Percentiles rank a stretch among this genome's conserved stretches.
Evolutionary conservation across 2,329 filamentous ascomycete genomes (phyloP).

Genomic region (Hymenoscyphus infarciens): DNA sequence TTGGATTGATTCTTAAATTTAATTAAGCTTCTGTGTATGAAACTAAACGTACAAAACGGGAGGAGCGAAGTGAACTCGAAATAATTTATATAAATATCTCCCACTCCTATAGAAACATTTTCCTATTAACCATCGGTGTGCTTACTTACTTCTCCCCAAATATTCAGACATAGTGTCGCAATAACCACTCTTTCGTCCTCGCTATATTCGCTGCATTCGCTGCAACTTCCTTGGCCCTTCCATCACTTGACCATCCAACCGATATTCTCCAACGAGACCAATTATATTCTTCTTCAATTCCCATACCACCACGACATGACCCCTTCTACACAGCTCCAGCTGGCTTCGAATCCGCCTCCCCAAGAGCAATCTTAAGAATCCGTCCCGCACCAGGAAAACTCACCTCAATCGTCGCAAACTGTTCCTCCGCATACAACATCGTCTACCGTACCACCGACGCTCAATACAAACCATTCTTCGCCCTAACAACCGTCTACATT

Average conservation of each 20-base stretch:
- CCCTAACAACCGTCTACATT: conserved; percentile 39
- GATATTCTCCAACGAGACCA: not conserved
- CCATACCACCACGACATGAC: conserved; percentile 36
- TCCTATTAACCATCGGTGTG: no score
- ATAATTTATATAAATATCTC: no score
- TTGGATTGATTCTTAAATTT: no score
- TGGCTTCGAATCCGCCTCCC: conserved; percentile 29
- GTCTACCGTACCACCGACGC: conserved; percentile 41
- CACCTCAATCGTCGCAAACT: conserved; percentile 17
- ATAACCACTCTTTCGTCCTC: no score
- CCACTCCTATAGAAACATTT: no score
- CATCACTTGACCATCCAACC: not conserved
- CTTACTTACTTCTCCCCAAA: no score
- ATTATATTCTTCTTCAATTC: conserved; percentile 2
- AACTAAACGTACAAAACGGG: no score
- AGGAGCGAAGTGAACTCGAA: no score
- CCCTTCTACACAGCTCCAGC: conserved; percentile 37
- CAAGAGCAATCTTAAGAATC: conserved; percentile 36
- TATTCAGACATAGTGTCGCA: no score
- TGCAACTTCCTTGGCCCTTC: not conserved
- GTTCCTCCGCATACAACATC: conserved; percentile 34
- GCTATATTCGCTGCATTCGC: no score
- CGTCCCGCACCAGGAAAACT: conserved; percentile 31
- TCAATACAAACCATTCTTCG: conserved; percentile 36
- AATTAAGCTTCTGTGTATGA: no score